These are phyloP conservation scores for Trametes villosa DNA, from an alignment of 768 basidiomycete genomes.

Conservation along the genomic window DNA sequence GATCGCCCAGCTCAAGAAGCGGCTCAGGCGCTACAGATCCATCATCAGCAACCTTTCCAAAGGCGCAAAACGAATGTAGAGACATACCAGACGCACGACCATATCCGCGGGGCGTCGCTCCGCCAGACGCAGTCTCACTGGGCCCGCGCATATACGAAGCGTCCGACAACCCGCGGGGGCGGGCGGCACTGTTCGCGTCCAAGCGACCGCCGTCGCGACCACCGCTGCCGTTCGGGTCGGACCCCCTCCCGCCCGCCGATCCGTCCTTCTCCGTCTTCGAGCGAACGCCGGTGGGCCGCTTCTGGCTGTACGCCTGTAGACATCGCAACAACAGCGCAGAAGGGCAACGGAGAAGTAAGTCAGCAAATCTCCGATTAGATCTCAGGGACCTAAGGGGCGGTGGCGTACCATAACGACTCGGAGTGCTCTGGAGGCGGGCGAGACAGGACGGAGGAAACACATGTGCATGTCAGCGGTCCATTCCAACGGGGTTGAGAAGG, in stretches of 20 bases:
- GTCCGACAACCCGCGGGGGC: slow-evolving; percentile 77
- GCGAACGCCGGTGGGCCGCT: slow-evolving; percentile 59
- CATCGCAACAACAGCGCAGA: slow-evolving; percentile 11
- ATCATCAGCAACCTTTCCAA: background rate
- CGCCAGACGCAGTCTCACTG: slow-evolving; percentile 20
- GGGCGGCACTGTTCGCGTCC: slow-evolving; percentile 43
- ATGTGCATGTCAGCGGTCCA: background rate
- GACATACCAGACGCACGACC: slow-evolving; percentile 3
- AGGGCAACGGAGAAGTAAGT: background rate
- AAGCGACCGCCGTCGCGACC: slow-evolving; percentile 42
- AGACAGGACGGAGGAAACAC: background rate
- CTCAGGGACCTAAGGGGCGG: slow-evolving; percentile 1
- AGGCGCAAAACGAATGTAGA: background rate
- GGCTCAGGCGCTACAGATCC: slow-evolving; percentile 3
- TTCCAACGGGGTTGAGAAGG: slow-evolving; percentile 7
- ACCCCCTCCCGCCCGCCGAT: slow-evolving; percentile 25
- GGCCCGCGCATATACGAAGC: slow-evolving; percentile 44
- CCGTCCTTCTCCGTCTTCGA: slow-evolving; percentile 52
- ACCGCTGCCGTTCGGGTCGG: slow-evolving; percentile 32
- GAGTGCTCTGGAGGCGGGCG: slow-evolving; percentile 55
- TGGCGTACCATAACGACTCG: slow-evolving; percentile 80
- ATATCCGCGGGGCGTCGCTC: slow-evolving; percentile 24
- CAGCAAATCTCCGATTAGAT: slow-evolving; percentile 8
- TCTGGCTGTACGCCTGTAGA: slow-evolving; percentile 78
- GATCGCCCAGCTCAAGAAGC: background rate